A percentile compares a stretch with the other conserved stretches of the same genome.
These are phyloP conservation scores for Passalora sequoiae DNA, from an alignment of 2,329 filamentous ascomycete genomes.

Conservation along the genomic window DNA sequence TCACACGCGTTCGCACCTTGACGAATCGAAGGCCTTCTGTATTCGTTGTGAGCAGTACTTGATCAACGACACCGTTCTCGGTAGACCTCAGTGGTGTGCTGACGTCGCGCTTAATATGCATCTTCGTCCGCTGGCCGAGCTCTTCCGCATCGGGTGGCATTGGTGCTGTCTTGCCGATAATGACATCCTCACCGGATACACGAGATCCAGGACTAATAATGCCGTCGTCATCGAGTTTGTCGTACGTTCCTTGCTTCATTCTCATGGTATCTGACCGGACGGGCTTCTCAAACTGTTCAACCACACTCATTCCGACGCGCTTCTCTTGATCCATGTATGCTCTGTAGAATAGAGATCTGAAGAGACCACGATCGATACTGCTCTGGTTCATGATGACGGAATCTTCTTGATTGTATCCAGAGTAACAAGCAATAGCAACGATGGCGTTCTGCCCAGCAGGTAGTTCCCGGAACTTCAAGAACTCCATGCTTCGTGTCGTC, in stretches of 20 bases:
- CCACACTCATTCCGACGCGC: slow-evolving; percentile 84
- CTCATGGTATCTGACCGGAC: slow-evolving; percentile 81
- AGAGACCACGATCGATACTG: slow-evolving; percentile 93
- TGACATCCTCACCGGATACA: slow-evolving; percentile 96
- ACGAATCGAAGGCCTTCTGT: slow-evolving; percentile 91
- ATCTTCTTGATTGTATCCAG: slow-evolving; percentile 99
- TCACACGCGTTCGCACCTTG: slow-evolving; percentile 94
- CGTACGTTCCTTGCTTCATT: slow-evolving; percentile 64
- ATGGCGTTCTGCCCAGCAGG: slow-evolving; percentile 97
- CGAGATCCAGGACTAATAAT: slow-evolving; percentile 90
- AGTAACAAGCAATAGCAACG: slow-evolving; percentile 94
- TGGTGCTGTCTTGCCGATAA: slow-evolving; percentile 96
- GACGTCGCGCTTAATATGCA: slow-evolving; percentile 89
- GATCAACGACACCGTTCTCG: slow-evolving; percentile 93
- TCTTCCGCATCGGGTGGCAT: slow-evolving; percentile 91
- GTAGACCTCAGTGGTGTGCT: slow-evolving; percentile 92
- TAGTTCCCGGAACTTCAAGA: slow-evolving; percentile 93
- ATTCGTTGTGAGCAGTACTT: slow-evolving; percentile 89
- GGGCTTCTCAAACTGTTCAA: slow-evolving; percentile 94
- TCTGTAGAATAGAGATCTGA: slow-evolving; percentile 96
- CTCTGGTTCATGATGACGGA: slow-evolving; percentile 99
- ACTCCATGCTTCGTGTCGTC: slow-evolving; percentile 97
- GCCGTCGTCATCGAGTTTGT: slow-evolving; percentile 95
- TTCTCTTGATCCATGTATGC: slow-evolving; percentile 97
- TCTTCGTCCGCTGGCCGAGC: slow-evolving; percentile 81